Evolutionary conservation across 441 rosid genomes (phyloP).

Genomic region (Dalechampia spathulata): DNA sequence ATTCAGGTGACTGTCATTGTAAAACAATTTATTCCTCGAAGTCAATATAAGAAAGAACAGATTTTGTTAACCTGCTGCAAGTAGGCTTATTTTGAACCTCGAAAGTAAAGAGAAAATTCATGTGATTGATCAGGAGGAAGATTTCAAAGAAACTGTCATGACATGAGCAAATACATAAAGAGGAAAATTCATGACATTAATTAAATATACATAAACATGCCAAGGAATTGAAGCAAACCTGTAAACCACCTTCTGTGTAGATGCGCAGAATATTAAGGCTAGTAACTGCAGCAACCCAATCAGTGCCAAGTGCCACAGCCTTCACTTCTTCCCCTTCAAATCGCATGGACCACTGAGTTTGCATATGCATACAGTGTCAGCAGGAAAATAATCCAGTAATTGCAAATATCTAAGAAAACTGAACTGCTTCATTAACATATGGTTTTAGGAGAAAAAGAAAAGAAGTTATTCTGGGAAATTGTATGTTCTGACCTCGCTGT

Average conservation of each 20-base stretch:
- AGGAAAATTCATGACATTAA: neutral
- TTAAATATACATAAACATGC: neutral
- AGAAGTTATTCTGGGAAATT: neutral
- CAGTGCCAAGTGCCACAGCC: constrained; percentile 65
- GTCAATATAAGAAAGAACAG: too few relatives aligned
- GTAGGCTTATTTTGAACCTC: too few relatives aligned
- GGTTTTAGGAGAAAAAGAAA: neutral
- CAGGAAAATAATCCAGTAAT: neutral
- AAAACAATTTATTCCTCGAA: too few relatives aligned
- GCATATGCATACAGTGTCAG: constrained; percentile 19
- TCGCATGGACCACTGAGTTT: constrained; percentile 88
- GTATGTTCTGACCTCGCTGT: constrained; percentile 65
- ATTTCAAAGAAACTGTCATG: too few relatives aligned
- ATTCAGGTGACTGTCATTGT: too few relatives aligned
- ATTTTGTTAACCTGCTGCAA: too few relatives aligned
- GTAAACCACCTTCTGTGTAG: constrained; percentile 87
- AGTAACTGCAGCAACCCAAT: constrained; percentile 87
- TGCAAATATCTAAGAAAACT: neutral
- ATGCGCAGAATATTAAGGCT: constrained; percentile 84
- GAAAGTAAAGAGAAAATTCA: too few relatives aligned
- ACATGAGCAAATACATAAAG: neutral
- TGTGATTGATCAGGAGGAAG: too few relatives aligned
- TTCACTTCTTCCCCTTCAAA: constrained; percentile 97
- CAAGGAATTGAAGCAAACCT: constrained; percentile 37
- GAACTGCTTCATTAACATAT: neutral